Base-by-base conservation (phyloP, 305 asterid genomes). In the Rubia tinctorum region DNA sequence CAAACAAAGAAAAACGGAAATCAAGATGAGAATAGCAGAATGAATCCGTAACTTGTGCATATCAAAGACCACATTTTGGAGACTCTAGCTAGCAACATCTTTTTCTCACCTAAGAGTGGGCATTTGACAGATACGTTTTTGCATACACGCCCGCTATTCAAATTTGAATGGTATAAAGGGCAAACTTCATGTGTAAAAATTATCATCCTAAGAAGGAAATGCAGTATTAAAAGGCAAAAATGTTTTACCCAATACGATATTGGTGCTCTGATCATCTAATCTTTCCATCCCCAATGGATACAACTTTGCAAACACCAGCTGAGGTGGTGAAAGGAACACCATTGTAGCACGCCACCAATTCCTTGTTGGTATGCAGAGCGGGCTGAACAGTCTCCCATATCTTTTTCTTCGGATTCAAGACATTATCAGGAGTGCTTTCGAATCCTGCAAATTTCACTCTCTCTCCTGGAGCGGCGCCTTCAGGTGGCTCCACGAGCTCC, bases 371-470 rank as follows among this genome's bases (percentile, higher is more conserved):
- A 71, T 79, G 91, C 71, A 95, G 71, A 82, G 87, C 96, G 53
- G 84, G 94, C 80, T 95, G 98, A 69, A 95, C 79, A 1, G 97
- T 89, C 81, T 95, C 99, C 96, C 96, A 95, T 2, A 95, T 90
- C 83, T 95, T 95, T 85, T 90, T 95, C 90, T 90, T 95, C 0
- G 96, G 94, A 86, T 92, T 92, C 74, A 95, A 82, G 60, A 90
- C 77, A n/a, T 88, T 90, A 51, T 92, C 99, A 0, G 98, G 90
- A 68, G 49, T 69, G 22, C 97, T 92, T 56, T 90, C 96, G 23
- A 76, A 82, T 2, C 99, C 97, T 0, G 82, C 87, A 83, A 95
- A 81, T 23, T 77, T 83, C 69, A 95, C 94, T 59, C 96, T 86
- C 80, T 95, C 98, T 1, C 98, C 99, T 60, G 90, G 84, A 14